Base-by-base conservation (phyloP, 2,329 filamentous ascomycete species). In the Aspergillus ustus region DNA sequence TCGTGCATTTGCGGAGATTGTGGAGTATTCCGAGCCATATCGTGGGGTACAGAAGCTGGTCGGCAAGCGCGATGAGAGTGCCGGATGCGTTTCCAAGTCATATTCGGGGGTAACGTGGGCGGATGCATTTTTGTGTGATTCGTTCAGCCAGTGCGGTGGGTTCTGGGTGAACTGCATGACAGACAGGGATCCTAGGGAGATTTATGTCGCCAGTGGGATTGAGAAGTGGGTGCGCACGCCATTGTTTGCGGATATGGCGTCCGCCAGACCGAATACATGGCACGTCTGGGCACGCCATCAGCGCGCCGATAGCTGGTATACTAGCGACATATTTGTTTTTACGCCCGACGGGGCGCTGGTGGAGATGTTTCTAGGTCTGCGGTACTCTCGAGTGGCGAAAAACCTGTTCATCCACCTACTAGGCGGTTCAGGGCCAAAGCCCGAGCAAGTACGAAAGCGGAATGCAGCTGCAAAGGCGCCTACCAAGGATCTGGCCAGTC, bases 91-190 rank as follows among this genome's bases (percentile, higher is more conserved):
- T 1, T n/a, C 66, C 3, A 68, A 66, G 34, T 57, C 56, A 11
- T 65, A 65, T 34, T 62, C 46, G 0, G 48, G 59, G 1, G 45
- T 64, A 31, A 72, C 70, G 5, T 73, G 69, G 71, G 62, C 73
- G 0, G 73, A 76, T 53, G 56, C 69, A 0, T 64, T 65, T 29
- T 55, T 72, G 7, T 61, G 63, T 1, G 76, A 77, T 52, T 64
- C 64, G 0, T 77, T 76, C 56, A 67, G 70, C 48, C 76, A 78
- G 53, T 69, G 77, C 2, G 74, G 72, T 7, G 77, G 78, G 0
- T 72, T 80, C 6, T 74, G 73, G 57, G 73, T 75, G 2, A 79
- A 80, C 55, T 76, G 71, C 37, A 73, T 78, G 72, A 72, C 69
- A 0, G 70, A 76, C 25, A 56, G 62, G 1, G 3, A 57, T 0